A percentile compares a stretch with the other conserved stretches of the same genome.
phyloP scores from a whole-genome alignment of 2,329 filamentous ascomycete species.

The Alternaria incomplexa region DNA sequence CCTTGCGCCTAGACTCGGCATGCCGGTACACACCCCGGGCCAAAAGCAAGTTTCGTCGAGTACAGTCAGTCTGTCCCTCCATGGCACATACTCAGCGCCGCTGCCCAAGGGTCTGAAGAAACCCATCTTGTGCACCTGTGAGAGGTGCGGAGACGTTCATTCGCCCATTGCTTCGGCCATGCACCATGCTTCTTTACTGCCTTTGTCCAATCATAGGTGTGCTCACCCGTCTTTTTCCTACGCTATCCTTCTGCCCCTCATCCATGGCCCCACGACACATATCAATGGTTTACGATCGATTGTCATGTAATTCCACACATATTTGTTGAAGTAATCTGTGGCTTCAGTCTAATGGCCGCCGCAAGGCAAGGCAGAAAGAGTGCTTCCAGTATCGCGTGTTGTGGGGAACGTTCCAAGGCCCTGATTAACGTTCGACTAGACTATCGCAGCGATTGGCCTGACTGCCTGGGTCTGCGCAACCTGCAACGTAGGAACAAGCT shows the following conservation, averaged over 20 bases:
- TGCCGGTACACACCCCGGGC: constrained; percentile 19
- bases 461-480: not conserved
- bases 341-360: not conserved
- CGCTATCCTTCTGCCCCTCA: constrained; percentile 8
- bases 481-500: not conserved
- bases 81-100: not conserved
- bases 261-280: constrained; percentile 7
- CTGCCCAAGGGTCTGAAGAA: not conserved
- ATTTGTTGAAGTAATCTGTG: not conserved
- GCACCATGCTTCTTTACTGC: not conserved
- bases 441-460: not conserved
- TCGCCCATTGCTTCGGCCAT: not conserved
- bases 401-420: not conserved
- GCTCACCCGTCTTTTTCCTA: not conserved
- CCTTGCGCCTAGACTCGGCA: constrained; percentile 11
- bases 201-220: not conserved
- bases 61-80: not conserved
- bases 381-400: not conserved
- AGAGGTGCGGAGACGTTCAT: not conserved
- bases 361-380: not conserved
- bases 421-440: not conserved
- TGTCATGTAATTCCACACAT: not conserved
- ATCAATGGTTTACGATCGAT: not conserved
- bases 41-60: constrained; percentile 18
- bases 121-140: not conserved